phyloP scores from a whole-genome alignment of 305 asterid genomes.

The Fraxinus sp. region DNA sequence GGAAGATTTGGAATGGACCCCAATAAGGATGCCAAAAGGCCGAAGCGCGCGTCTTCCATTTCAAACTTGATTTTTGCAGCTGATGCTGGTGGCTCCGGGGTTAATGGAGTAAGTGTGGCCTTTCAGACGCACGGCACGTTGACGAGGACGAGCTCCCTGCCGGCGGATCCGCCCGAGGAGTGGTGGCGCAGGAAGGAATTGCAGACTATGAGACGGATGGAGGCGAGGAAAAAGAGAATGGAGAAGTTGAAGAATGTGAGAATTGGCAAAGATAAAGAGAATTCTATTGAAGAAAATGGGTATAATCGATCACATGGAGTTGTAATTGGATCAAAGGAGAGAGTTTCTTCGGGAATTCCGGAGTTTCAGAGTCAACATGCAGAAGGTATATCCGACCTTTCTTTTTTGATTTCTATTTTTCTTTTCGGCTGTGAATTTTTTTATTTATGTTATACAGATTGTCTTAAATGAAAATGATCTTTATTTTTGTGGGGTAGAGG shows the following conservation, averaged over 20 bases:
- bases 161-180: conserved; percentile 54
- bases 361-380: conserved; percentile 41
- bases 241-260: conserved; percentile 49
- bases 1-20: conserved; percentile 88
- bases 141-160: conserved; percentile 61
- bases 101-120: conserved; percentile 26
- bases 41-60: conserved; percentile 57
- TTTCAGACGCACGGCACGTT: conserved; percentile 39
- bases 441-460: background rate
- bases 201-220: conserved; percentile 60
- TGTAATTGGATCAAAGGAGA: conserved; percentile 37
- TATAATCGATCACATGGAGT: background rate
- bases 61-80: conserved; percentile 30
- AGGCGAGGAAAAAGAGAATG: conserved; percentile 64
- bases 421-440: background rate
- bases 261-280: conserved; percentile 26
- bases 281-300: conserved; percentile 23
- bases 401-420: background rate
- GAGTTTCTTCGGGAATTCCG: conserved; percentile 58
- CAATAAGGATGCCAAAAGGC: conserved; percentile 29
- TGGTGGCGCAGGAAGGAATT: conserved; percentile 66
- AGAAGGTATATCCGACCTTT: conserved; percentile 42
- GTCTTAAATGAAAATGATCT: background rate
- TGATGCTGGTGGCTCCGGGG: conserved; percentile 14
- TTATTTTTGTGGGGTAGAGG: background rate